Conservation (phyloP, 345 rosid genomes). For the Geranium rotundifolium region DNA sequence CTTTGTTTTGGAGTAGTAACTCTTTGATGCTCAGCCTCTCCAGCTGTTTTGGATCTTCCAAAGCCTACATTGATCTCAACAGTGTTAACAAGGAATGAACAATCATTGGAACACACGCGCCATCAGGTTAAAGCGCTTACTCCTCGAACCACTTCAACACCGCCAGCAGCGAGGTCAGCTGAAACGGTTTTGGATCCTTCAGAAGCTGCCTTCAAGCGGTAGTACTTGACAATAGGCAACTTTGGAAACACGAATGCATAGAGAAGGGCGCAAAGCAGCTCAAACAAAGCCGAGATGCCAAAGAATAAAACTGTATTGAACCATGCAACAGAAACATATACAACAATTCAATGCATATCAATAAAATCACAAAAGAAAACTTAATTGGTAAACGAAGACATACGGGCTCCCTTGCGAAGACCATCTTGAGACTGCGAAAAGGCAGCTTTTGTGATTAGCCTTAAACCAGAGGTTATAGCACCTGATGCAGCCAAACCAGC, state of each 20-base stretch:
- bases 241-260: constrained; percentile 51
- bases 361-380: background rate
- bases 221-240: constrained; percentile 69
- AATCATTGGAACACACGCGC: too few relatives aligned
- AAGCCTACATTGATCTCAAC: constrained; percentile 13
- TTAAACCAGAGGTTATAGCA: constrained; percentile 48
- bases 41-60: constrained; percentile 16
- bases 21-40: constrained; percentile 43
- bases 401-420: constrained; percentile 80
- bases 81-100: too few relatives aligned
- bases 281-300: constrained; percentile 44
- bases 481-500: constrained; percentile 76
- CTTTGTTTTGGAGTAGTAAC: constrained; percentile 40
- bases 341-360: too few relatives aligned
- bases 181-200: constrained; percentile 84
- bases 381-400: constrained; percentile 7
- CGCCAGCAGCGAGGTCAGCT: constrained; percentile 75
- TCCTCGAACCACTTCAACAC: constrained; percentile 27
- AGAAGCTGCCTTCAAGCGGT: constrained; percentile 65
- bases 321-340: too few relatives aligned
- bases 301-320: constrained; percentile 46
- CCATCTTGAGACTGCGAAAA: constrained; percentile 51
- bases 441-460: constrained; percentile 72
- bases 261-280: constrained; percentile 52
- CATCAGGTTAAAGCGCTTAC: too few relatives aligned